Conservation (phyloP, 768 basidiomycete species). For the Serendipita sp. region DNA sequence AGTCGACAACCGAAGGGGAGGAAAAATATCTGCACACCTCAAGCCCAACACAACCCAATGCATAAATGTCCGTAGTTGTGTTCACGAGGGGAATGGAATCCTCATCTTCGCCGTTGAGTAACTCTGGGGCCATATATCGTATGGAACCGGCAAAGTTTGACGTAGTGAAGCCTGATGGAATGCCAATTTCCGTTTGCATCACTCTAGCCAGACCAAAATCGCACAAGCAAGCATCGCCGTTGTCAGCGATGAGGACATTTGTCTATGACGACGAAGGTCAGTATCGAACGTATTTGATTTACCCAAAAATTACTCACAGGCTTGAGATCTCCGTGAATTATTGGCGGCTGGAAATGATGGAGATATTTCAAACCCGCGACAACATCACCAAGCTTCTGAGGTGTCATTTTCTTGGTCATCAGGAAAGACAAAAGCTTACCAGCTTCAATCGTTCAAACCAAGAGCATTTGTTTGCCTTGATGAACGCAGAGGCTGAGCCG, state of each 20-base stretch:
- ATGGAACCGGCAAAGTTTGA: slow-evolving; percentile 1
- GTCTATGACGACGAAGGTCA: not conserved
- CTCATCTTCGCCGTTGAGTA: slow-evolving; percentile 2
- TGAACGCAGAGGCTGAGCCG: not conserved
- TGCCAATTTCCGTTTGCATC: not conserved
- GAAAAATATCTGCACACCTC: not conserved
- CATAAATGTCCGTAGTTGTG: not conserved
- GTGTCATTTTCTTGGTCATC: not conserved
- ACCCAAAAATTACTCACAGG: not conserved
- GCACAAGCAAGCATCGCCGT: not conserved
- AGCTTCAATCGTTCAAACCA: not conserved
- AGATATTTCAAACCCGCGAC: slow-evolving; percentile 1
- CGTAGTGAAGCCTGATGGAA: not conserved
- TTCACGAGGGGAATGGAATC: not conserved
- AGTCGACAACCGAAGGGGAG: no score
- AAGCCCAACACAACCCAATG: not conserved
- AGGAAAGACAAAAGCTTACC: not conserved
- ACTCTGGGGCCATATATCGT: slow-evolving; percentile 1
- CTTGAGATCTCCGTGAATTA: not conserved
- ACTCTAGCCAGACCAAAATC: not conserved
- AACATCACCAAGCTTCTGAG: not conserved
- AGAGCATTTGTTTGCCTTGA: not conserved
- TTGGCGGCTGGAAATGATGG: slow-evolving; percentile 2
- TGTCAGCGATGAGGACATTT: not conserved
- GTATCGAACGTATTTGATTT: no score